Conservation (phyloP, 331 rosid genomes). For the Rhamnella rubrinervis region DNA sequence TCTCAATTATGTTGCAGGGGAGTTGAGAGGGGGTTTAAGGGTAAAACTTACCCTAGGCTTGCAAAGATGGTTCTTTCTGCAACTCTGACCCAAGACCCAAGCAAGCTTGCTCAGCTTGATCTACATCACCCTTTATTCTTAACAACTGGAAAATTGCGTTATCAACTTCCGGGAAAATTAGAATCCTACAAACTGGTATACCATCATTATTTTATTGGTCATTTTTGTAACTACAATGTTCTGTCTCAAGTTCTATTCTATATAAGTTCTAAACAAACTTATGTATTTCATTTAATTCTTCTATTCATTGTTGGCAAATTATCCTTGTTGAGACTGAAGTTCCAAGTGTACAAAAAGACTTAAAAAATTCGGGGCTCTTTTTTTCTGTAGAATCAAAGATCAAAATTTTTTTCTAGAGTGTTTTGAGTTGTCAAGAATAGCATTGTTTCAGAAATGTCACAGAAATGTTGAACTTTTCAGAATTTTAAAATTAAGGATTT, state of each 20-base stretch:
- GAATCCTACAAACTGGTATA: slow-evolving; percentile 74
- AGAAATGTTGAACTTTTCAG: background rate
- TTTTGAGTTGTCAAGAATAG: background rate
- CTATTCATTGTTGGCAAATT: background rate
- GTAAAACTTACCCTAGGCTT: slow-evolving; percentile 72
- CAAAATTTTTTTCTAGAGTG: background rate
- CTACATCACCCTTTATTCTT: slow-evolving; percentile 80
- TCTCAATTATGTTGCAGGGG: slow-evolving; percentile 48
- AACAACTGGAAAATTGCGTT: slow-evolving; percentile 79
- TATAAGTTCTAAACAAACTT: slow-evolving; percentile 10
- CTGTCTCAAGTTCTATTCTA: background rate
- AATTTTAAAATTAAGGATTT: background rate
- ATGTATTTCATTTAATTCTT: background rate
- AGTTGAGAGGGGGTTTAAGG: slow-evolving; percentile 82
- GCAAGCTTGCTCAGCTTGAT: slow-evolving; percentile 80
- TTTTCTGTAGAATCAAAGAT: background rate
- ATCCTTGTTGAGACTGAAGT: background rate
- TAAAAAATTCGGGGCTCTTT: background rate
- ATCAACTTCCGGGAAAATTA: slow-evolving; percentile 80
- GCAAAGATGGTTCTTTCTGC: slow-evolving; percentile 92
- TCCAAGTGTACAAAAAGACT: background rate
- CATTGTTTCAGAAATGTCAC: background rate
- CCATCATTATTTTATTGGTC: background rate
- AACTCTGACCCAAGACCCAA: slow-evolving; percentile 80
- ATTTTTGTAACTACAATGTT: slow-evolving; percentile 3